phyloP scores from a whole-genome alignment of 2,329 filamentous ascomycete species.

The Aspergillus ustus region DNA sequence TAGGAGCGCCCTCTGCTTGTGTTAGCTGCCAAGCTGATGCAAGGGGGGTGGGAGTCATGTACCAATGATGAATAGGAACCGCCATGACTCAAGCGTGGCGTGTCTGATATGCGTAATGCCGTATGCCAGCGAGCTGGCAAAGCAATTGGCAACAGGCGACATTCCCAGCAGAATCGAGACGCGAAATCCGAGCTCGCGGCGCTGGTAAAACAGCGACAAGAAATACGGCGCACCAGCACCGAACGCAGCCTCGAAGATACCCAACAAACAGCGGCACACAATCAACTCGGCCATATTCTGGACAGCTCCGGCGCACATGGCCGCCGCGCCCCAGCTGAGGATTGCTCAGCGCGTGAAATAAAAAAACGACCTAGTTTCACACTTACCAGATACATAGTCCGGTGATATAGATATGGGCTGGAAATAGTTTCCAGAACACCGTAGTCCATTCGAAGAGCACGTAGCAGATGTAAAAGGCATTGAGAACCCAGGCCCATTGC shows the following conservation, averaged over 20 bases:
- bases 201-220: conserved; percentile 56
- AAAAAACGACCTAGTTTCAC: not conserved
- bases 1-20: conserved; percentile 47
- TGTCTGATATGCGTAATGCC: conserved; percentile 37
- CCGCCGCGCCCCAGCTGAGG: conserved; percentile 30
- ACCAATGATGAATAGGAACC: conserved; percentile 55
- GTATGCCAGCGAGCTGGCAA: conserved; percentile 47
- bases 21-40: conserved; percentile 12
- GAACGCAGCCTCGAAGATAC: conserved; percentile 30
- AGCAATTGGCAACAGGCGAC: conserved; percentile 44
- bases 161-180: conserved; percentile 53
- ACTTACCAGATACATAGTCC: conserved; percentile 29
- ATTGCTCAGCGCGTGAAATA: not conserved
- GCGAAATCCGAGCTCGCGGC: conserved; percentile 54
- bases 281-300: conserved; percentile 27
- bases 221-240: conserved; percentile 34
- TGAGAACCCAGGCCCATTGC: conserved; percentile 33
- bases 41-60: conserved; percentile 1
- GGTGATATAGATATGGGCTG: conserved; percentile 30
- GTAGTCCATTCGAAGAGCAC: conserved; percentile 33
- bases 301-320: conserved; percentile 32
- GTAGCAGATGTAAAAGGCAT: conserved; percentile 33
- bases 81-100: conserved; percentile 34
- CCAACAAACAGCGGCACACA: conserved; percentile 27
- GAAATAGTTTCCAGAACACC: conserved; percentile 31